phyloP scores from a whole-genome alignment of 352 stramenopile genomes.

The Phytophthora tubulina region DNA sequence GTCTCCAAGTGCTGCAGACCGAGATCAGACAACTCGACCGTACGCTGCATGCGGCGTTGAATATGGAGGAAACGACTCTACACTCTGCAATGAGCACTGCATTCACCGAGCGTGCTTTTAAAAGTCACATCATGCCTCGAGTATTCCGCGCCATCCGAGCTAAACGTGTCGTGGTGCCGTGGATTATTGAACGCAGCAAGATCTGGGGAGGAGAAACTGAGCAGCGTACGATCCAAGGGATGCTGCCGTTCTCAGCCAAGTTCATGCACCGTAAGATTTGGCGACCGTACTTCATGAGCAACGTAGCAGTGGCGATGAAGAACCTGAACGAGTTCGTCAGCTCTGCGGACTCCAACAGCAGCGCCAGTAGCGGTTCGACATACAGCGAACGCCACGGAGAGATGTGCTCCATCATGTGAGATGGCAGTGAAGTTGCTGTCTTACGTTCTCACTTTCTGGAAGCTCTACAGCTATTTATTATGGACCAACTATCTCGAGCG shows the following conservation, averaged over 20 bases:
- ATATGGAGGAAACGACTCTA: constrained; percentile 79
- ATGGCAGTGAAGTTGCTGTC: not conserved
- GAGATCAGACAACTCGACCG: constrained; percentile 76
- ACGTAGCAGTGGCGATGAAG: constrained; percentile 83
- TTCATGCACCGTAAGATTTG: constrained; percentile 90
- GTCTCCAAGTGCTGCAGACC: constrained; percentile 71
- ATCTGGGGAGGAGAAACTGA: constrained; percentile 83
- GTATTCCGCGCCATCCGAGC: constrained; percentile 79
- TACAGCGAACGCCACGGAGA: constrained; percentile 48
- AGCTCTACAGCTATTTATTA: constrained; percentile 56
- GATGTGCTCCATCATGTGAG: constrained; percentile 52
- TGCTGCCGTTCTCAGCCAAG: constrained; percentile 79
- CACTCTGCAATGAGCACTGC: constrained; percentile 64
- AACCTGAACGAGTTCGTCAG: constrained; percentile 81
- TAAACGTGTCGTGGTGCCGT: constrained; percentile 86
- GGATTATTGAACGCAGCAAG: constrained; percentile 88
- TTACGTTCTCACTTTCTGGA: constrained; percentile 27
- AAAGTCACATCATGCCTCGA: constrained; percentile 78
- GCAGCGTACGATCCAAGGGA: constrained; percentile 69
- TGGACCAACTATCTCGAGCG: constrained; percentile 27
- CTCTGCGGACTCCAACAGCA: constrained; percentile 31
- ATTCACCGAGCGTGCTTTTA: constrained; percentile 82
- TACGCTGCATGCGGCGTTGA: constrained; percentile 73
- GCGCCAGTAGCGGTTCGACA: constrained; percentile 26
- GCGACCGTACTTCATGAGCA: constrained; percentile 84